These are phyloP conservation scores for Actinomortierella wolfii DNA, from an alignment of 371 early-diverging fungal species.

Conservation along the genomic window DNA sequence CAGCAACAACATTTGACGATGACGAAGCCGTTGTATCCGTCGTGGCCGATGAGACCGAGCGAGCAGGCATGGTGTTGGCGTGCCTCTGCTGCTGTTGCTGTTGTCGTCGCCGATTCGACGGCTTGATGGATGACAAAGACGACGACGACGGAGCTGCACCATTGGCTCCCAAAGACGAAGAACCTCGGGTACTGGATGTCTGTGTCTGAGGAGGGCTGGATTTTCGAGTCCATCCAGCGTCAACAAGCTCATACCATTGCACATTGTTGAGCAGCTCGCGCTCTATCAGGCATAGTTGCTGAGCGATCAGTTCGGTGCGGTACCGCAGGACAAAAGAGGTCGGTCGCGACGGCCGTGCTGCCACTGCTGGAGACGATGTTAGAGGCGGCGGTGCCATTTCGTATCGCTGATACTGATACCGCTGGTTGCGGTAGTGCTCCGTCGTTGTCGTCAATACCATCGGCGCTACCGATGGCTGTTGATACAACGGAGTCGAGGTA, in stretches of 20 bases:
- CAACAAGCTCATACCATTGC: slow-evolving; percentile 69
- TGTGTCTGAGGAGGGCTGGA: background rate
- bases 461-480: slow-evolving; percentile 3
- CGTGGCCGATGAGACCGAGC: too few species aligned
- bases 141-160: too few species aligned
- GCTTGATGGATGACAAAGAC: too few species aligned
- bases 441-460: slow-evolving; percentile 12
- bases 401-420: too few species aligned
- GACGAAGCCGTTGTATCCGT: too few species aligned
- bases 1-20: background rate
- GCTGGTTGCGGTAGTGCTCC: background rate
- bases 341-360: slow-evolving; percentile 13
- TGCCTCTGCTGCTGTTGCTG: background rate
- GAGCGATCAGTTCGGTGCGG: slow-evolving; percentile 62
- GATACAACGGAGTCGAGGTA: background rate
- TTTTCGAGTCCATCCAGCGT: slow-evolving; percentile 62
- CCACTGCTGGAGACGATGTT: slow-evolving; percentile 1
- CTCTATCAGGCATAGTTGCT: slow-evolving; percentile 68
- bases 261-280: slow-evolving; percentile 53
- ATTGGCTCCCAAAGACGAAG: too few species aligned
- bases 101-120: background rate
- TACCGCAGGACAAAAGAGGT: slow-evolving; percentile 55
- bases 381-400: slow-evolving; percentile 1
- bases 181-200: too few species aligned
- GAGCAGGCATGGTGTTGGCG: background rate